Evolutionary conservation across 495 filamentous ascomycete species (phyloP).

Genomic region (Neurospora cerealis): DNA sequence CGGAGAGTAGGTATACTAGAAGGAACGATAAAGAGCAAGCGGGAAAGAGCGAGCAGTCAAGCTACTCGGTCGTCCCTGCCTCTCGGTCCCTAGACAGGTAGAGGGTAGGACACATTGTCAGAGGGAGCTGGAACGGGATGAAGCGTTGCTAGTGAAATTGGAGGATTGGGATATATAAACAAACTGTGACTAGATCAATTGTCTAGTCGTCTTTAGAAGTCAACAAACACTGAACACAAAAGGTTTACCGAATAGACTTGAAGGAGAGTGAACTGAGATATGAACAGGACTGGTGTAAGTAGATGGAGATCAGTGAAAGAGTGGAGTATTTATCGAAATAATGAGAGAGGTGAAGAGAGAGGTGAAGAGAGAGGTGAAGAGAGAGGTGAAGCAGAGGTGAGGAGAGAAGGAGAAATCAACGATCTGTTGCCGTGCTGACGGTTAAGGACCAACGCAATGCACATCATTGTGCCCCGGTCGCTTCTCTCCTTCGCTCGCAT

Average conservation of each 20-base stretch:
- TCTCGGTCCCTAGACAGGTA: background rate
- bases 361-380: background rate
- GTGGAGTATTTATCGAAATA: no score
- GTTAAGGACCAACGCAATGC: background rate
- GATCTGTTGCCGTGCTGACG: background rate
- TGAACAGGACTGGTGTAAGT: background rate
- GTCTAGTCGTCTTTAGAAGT: background rate
- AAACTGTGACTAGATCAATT: background rate
- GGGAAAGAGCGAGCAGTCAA: background rate
- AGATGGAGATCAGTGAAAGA: no score
- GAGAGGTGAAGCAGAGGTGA: no score
- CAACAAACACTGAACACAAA: no score
- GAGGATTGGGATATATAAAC: background rate
- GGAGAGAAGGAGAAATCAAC: background rate
- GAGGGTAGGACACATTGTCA: background rate
- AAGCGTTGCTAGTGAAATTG: background rate
- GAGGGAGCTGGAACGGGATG: background rate
- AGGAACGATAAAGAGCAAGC: background rate
- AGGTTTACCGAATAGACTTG: background rate
- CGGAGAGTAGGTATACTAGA: background rate
- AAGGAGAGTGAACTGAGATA: background rate
- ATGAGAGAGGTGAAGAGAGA: background rate
- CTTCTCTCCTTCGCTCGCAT: background rate
- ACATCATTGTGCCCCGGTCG: background rate
- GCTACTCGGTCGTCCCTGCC: background rate